Evolutionary conservation across 2,329 filamentous ascomycete species (phyloP), one percentile per base, ranked within the genome.

Genomic region (Fusarium sp.): DNA sequence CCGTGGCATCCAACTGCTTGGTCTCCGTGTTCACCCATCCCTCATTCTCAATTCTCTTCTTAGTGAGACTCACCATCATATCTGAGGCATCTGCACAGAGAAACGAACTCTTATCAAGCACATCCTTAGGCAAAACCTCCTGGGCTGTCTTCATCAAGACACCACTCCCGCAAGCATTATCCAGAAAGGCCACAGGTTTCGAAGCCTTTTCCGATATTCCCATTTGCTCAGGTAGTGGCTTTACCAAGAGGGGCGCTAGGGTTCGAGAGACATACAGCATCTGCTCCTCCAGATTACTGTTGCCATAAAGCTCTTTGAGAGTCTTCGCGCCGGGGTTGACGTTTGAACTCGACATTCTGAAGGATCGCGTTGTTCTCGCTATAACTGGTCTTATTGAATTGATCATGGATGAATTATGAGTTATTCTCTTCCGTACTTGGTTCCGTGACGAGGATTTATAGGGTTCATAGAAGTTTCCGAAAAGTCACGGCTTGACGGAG

Each of bases 161-260:
- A 1, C 85, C 86, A 6, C 80, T 78, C 0, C 86, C 86, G 55
- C 85, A 88, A 9, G 83, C 85, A 63, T 81, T 82, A 58, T 88
- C 86, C 13, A 88, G 72, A 23, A 88, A 66, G 4, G 49, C 46
- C 46, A 84, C 75, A 0, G 81, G 79, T 8, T 64, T 76, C 36
- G 40, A 43, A 0, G 23, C 51, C 5, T 58, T 25, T 23, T 56
- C 37, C 0, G 50, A 52, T 6, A 78, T 59, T 1, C 66, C 70
- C 72, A 78, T 74, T 31, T 75, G 76, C 2, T 40, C 11, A 1
- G 75, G 23, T 0, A 78, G 51, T 13, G 71, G 71, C 1, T 36
- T 58, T 3, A 69, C 65, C 0, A 78, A 33, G 2, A 42, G 23
- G 1, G 55, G 47, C 53, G 75, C 45, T 11, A 76, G 40, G 9